Evolutionary conservation across 2,329 filamentous ascomycete genomes (phyloP), one percentile per base, ranked within the genome.

Genomic region (Scedosporium dehoogii): DNA sequence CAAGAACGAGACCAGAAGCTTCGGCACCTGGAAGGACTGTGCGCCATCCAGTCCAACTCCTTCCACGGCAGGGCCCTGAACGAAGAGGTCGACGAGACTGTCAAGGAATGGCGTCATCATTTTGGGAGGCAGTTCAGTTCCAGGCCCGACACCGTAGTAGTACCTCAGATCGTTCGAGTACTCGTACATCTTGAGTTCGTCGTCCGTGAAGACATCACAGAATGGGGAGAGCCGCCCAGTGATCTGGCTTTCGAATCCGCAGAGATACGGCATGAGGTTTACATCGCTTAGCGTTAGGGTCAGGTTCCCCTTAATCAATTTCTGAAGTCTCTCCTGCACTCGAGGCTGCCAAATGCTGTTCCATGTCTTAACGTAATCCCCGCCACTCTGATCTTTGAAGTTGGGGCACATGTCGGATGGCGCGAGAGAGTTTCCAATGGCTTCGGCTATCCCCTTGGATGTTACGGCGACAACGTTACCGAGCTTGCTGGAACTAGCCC

Each of bases 181-280:
- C 67, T 89, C 85, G 66, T 89, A 89, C 66, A 81, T 73, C 33
- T 80, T 74, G 62, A 87, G 77, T 70, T 90, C 87, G 2, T 83
- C 75, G 41, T 86, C 76, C 3, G 80, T 85, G 67, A 88, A 85
- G 16, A 87, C 76, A 59, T 75, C 74, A 69, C 87, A 89, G 75
- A 83, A 89, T 0, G 85, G 83, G 4, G 84, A 87, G 3, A 83
- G 70, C 1, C 73, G 74, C 1, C 86, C 86, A 0, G 78, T 84
- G 65, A 89, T 88, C 67, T 89, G 86, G 3, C 81, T 85, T 68
- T 90, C 87, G 64, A 87, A 90, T 3, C 85, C 87, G 67, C 87
- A 90, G n/a, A 89, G 76, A 67, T 89, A 88, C 0, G 85, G 85
- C 59, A 89, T 85, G 55, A 81, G 79, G 6, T 74, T 75, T 51